Percentiles rank a stretch among this genome's conserved stretches.
Conservation (phyloP, 257 asterid species). For the Galeopsis tetrahit region DNA sequence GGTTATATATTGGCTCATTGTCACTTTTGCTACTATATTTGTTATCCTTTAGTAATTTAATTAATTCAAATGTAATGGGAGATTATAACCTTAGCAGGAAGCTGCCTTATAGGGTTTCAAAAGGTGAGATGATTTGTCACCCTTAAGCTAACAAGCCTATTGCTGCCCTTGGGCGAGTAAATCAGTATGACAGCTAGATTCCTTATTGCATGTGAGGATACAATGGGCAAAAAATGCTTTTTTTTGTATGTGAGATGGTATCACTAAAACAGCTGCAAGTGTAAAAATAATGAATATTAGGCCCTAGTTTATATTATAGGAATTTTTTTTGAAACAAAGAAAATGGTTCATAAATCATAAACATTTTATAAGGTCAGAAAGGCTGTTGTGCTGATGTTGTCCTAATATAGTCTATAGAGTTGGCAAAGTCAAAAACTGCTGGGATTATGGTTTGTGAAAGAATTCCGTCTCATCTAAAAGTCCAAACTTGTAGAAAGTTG, state of each 20-base stretch:
- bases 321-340: background rate
- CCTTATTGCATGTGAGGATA: background rate
- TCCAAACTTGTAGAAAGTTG: too few relatives aligned
- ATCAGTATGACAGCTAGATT: background rate
- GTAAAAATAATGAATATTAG: background rate
- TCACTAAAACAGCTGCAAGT: background rate
- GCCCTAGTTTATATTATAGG: background rate
- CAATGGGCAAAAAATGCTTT: background rate
- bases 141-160: background rate
- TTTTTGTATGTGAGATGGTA: background rate
- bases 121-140: background rate
- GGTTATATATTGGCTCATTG: background rate
- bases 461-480: too few relatives aligned
- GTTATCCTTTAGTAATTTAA: slow-evolving; percentile 1
- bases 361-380: background rate
- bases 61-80: background rate
- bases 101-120: background rate
- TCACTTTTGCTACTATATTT: background rate
- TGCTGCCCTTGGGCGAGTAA: background rate
- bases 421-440: background rate
- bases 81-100: slow-evolving; percentile 19
- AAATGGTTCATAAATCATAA: background rate
- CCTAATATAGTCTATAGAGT: background rate
- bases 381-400: background rate
- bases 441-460: too few relatives aligned